These are phyloP conservation scores for Xylaria sp. DNA, from an alignment of 495 filamentous ascomycete species.

Conservation along the genomic window DNA sequence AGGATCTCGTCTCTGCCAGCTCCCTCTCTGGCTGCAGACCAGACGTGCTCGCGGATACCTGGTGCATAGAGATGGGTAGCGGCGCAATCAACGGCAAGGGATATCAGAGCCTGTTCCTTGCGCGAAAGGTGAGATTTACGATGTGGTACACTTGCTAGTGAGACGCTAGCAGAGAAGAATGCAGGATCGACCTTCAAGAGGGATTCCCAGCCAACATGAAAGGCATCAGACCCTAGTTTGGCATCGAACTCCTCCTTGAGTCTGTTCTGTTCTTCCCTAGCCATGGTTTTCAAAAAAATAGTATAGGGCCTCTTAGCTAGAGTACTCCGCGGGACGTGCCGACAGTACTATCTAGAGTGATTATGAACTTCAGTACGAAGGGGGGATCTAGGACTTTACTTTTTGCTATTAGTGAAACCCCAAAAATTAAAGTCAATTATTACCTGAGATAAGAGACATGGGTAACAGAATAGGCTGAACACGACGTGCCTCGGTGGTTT, in stretches of 20 bases:
- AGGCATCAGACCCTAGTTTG: conserved; percentile 30
- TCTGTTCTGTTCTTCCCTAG: conserved; percentile 19
- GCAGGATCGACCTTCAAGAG: conserved; percentile 41
- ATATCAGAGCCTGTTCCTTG: conserved; percentile 50
- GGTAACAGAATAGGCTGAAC: conserved; percentile 11
- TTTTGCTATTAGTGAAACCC: background rate
- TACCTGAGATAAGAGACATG: background rate
- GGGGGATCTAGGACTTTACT: background rate
- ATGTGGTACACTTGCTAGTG: conserved; percentile 39
- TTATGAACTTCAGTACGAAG: background rate
- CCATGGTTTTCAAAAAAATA: conserved; percentile 16
- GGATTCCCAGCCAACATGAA: conserved; percentile 40
- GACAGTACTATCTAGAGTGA: background rate
- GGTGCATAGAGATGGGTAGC: conserved; percentile 50
- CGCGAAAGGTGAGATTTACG: conserved; percentile 42
- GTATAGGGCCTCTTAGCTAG: background rate
- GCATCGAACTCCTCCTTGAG: conserved; percentile 31
- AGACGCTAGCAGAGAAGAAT: conserved; percentile 45
- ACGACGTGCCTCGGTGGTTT: background rate
- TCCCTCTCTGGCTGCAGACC: conserved; percentile 41
- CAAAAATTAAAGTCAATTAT: background rate
- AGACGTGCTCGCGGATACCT: conserved; percentile 44
- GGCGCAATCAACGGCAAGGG: conserved; percentile 47
- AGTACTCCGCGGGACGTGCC: background rate
- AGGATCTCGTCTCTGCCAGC: conserved; percentile 47